Evolutionary conservation across 495 filamentous ascomycete genomes (phyloP).

Genomic region (Penicillium soppii): DNA sequence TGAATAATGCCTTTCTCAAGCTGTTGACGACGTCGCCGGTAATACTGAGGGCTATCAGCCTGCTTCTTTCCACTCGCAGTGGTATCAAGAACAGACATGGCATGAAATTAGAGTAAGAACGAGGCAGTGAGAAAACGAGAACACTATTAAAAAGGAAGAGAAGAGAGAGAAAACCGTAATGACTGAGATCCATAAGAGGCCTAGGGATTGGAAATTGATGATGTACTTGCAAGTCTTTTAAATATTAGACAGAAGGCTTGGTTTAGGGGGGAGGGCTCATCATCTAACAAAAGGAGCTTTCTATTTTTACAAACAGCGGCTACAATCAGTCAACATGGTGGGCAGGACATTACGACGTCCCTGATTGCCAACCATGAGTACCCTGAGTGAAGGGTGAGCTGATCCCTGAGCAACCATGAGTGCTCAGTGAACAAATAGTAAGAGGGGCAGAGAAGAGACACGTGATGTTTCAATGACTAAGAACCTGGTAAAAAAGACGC

Average conservation of each 20-base stretch:
- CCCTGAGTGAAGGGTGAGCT: slow-evolving; percentile 3
- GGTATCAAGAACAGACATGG: no score
- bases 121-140: no score
- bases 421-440: slow-evolving; percentile 7
- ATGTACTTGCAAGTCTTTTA: no score
- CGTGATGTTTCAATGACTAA: slow-evolving; percentile 2
- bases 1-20: no score
- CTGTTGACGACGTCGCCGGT: no score
- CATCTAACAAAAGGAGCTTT: slow-evolving; percentile 3
- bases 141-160: no score
- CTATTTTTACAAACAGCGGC: not conserved
- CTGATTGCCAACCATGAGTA: slow-evolving; percentile 6
- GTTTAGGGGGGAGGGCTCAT: not conserved
- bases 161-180: no score
- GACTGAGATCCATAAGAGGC: no score
- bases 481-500: slow-evolving; percentile 4
- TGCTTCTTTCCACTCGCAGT: no score
- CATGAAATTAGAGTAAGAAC: no score
- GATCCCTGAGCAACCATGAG: slow-evolving; percentile 8
- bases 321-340: slow-evolving; percentile 2
- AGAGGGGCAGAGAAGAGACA: not conserved
- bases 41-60: no score
- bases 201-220: no score
- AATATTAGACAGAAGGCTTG: slow-evolving; percentile 4
- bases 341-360: slow-evolving; percentile 1